Conservation (phyloP, 495 filamentous ascomycete species). For the Annulohypoxylon moriforme region DNA sequence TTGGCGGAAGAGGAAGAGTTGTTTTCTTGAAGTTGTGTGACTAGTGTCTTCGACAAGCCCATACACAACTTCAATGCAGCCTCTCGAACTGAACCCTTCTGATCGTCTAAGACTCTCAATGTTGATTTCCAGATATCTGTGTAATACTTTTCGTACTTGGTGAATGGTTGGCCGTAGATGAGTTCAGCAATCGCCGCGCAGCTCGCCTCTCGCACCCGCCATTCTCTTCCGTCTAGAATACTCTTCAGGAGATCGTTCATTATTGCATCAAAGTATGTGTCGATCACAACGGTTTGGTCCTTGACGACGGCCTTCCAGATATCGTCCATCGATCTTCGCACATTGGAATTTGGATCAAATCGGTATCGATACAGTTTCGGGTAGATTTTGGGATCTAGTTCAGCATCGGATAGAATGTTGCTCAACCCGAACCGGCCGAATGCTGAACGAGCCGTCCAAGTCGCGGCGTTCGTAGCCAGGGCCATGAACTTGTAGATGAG, state of each 20-base stretch:
- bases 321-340: slow-evolving; percentile 93
- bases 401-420: slow-evolving; percentile 88
- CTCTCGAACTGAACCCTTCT: slow-evolving; percentile 86
- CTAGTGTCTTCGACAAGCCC: slow-evolving; percentile 81
- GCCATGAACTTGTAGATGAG: slow-evolving; percentile 98
- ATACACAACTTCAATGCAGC: slow-evolving; percentile 86
- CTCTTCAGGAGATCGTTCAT: slow-evolving; percentile 86
- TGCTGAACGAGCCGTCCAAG: slow-evolving; percentile 94
- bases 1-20: slow-evolving; percentile 75
- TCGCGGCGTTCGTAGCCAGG: slow-evolving; percentile 89
- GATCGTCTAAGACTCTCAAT: slow-evolving; percentile 91
- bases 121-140: slow-evolving; percentile 83
- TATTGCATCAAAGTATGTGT: slow-evolving; percentile 83
- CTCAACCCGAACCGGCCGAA: slow-evolving; percentile 95
- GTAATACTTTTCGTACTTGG: slow-evolving; percentile 84
- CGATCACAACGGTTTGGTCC: slow-evolving; percentile 77
- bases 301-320: slow-evolving; percentile 96
- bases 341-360: slow-evolving; percentile 93
- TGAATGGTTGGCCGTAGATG: slow-evolving; percentile 76
- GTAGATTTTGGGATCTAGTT: slow-evolving; percentile 91
- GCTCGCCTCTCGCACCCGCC: slow-evolving; percentile 90
- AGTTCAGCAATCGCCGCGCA: slow-evolving; percentile 91
- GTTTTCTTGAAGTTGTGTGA: slow-evolving; percentile 84
- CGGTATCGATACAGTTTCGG: slow-evolving; percentile 93
- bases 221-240: slow-evolving; percentile 84